Evolutionary conservation across 2,329 filamentous ascomycete species (phyloP).

Genomic region (Aureobasidium musti): DNA sequence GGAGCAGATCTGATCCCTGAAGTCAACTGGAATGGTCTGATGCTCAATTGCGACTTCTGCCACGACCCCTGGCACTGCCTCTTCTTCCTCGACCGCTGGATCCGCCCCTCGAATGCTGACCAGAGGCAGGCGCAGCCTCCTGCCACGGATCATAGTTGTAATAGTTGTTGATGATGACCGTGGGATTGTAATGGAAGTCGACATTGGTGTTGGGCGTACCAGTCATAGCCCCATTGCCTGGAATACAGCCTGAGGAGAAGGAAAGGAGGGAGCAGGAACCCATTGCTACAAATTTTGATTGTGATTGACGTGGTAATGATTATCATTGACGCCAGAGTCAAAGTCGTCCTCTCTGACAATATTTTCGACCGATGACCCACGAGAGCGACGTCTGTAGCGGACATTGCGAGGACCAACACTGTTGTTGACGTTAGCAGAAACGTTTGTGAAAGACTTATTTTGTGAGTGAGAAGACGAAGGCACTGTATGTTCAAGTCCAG

Average conservation of each 20-base stretch:
- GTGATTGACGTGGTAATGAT: background rate
- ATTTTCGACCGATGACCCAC: background rate
- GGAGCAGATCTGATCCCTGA: no score
- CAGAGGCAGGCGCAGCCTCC: background rate
- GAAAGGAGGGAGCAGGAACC: background rate
- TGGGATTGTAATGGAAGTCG: background rate
- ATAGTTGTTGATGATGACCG: background rate
- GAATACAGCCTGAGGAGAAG: background rate
- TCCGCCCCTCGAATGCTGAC: background rate
- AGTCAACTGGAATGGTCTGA: no score
- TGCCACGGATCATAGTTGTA: background rate
- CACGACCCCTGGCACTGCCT: background rate
- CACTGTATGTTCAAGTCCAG: background rate
- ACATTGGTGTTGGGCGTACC: background rate
- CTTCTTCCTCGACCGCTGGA: background rate
- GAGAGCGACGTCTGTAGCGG: background rate
- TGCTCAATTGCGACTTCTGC: no score
- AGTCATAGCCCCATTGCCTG: background rate
- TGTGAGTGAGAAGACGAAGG: background rate
- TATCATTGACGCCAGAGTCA: background rate
- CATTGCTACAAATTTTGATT: background rate
- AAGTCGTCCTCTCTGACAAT: background rate
- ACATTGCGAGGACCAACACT: background rate
- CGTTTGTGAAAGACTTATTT: background rate
- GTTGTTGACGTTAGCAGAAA: background rate